Evolutionary conservation across 1,284 basidiomycete species (phyloP).

Genomic region (Fomitopsis pinicola): DNA sequence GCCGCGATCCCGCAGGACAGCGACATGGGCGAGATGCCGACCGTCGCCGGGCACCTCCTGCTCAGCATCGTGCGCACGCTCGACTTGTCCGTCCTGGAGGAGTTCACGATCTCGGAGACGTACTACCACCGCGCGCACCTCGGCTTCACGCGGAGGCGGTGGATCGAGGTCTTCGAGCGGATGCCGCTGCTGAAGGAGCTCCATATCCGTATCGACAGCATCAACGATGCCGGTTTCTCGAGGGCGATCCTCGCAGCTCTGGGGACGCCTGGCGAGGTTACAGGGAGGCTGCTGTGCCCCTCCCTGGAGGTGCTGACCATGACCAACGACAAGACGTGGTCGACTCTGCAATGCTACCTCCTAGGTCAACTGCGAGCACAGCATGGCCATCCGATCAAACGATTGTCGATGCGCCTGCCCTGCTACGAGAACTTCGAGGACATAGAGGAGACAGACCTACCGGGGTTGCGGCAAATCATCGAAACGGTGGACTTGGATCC

Average conservation of each 20-base stretch:
- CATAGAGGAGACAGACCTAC: constrained; percentile 26
- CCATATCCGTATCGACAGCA: constrained; percentile 22
- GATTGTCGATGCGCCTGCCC: constrained; percentile 23
- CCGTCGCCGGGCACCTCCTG: constrained; percentile 23
- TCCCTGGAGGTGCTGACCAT: constrained; percentile 23
- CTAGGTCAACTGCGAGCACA: constrained; percentile 21
- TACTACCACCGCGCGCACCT: constrained; percentile 21
- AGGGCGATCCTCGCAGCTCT: constrained; percentile 25
- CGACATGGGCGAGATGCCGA: constrained; percentile 27
- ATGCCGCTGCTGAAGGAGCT: constrained; percentile 25
- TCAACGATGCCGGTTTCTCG: constrained; percentile 26
- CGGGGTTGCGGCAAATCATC: constrained; percentile 21
- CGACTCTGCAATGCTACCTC: constrained; percentile 25
- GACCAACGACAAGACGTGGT: constrained; percentile 28
- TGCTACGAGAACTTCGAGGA: constrained; percentile 29
- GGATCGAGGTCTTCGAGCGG: constrained; percentile 23
- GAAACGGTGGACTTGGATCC: constrained; percentile 27
- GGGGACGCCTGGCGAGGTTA: constrained; percentile 16
- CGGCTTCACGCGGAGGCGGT: constrained; percentile 22
- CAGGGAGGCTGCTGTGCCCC: constrained; percentile 21
- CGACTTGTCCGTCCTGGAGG: constrained; percentile 23
- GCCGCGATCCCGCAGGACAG: constrained; percentile 17
- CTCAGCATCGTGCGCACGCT: constrained; percentile 22
- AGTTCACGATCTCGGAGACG: constrained; percentile 26
- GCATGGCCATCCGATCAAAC: constrained; percentile 21